Base-by-base conservation (phyloP, 1,139 yeast species). In the Lodderomyces beijingensis region DNA sequence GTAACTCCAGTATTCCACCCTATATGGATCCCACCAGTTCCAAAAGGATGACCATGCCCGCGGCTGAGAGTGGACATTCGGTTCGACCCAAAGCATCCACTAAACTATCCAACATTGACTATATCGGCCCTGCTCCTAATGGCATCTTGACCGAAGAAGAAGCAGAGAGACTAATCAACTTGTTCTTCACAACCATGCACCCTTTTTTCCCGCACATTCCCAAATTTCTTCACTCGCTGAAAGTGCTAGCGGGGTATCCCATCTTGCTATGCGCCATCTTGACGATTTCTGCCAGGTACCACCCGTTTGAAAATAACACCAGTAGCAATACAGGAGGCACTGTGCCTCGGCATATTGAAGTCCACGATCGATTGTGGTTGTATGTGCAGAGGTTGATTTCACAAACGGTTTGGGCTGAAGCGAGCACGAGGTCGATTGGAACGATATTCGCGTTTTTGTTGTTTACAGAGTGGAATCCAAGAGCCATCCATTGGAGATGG, bases 381-480 rank as follows among this genome's bases (percentile, higher is more conserved):
- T 78, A 83, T 50, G 87, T 89, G 35, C 96, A 88, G 57, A 58
- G 80, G 42, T 64, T 87, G 37, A 80, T 88, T 30, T 83, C 95
- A 2, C 87, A 81, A 52, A 82, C 95, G 0, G 91, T 87, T 4
- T 88, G 96, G 96, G 95, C 95, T 1, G 96, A 86, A 52, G 94
- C 95, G 0, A 79, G 88, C 39, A 83, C 95, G 4, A 63, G 96
- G 41, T 81, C 93, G 0, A 75, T 87, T 5, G 96, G 95, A 1
- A 87, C 96, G 0, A 80, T 87, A 5, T 71, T 83, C 46, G 89
- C 96, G 1, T 86, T 88, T 50, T 59, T 88, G 30, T 60, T 89
- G n/a, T 81, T 88, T 45, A 85, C 95, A 0, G 96, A 88, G 53
- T 88, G 96, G 96, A 87, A 87, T 47, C 96, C 96, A 2, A 64